A percentile compares a stretch with the other conserved stretches of the same genome.
Evolutionary conservation across 1,139 yeast genomes (phyloP).

Genomic region (Wickerhamomyces sp.): DNA sequence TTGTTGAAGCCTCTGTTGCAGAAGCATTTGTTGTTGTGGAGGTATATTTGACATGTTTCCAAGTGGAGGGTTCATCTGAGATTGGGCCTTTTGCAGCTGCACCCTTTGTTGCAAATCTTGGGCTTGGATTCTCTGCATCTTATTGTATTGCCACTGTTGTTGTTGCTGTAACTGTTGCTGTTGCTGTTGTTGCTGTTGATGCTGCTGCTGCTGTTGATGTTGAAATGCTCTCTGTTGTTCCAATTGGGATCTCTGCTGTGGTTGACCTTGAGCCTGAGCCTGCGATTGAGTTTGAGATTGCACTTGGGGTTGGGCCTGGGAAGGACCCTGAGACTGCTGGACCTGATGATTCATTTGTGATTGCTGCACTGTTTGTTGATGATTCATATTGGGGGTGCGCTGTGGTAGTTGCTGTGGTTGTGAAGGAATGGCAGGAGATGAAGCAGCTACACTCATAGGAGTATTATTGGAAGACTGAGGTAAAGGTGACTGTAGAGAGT

Average conservation of each 20-base stretch:
- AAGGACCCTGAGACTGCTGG: background rate
- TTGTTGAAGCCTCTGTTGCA: slow-evolving; percentile 3
- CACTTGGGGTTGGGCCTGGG: background rate
- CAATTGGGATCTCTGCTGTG: slow-evolving; percentile 1
- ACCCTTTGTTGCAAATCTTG: slow-evolving; percentile 21
- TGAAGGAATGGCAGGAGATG: slow-evolving; percentile 11
- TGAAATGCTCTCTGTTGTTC: slow-evolving; percentile 10
- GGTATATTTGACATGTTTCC: slow-evolving; percentile 13
- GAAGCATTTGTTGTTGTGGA: slow-evolving; percentile 15
- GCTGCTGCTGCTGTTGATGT: slow-evolving; percentile 7
- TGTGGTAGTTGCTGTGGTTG: background rate
- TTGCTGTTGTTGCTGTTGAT: slow-evolving; percentile 4
- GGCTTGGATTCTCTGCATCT: slow-evolving; percentile 18
- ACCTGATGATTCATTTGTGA: background rate
- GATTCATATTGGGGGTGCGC: background rate
- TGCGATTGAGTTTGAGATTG: background rate
- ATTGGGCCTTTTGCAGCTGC: slow-evolving; percentile 20
- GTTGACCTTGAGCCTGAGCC: background rate
- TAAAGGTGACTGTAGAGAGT: slow-evolving; percentile 19
- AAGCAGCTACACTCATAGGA: slow-evolving; percentile 11
- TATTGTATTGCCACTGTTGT: slow-evolving; percentile 19
- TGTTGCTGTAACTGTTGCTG: slow-evolving; percentile 4
- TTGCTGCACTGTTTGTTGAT: background rate
- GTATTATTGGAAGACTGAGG: slow-evolving; percentile 21
- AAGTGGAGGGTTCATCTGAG: slow-evolving; percentile 12